Evolutionary conservation across 495 filamentous ascomycete species (phyloP).

Genomic region (Penicillium cinerascens): DNA sequence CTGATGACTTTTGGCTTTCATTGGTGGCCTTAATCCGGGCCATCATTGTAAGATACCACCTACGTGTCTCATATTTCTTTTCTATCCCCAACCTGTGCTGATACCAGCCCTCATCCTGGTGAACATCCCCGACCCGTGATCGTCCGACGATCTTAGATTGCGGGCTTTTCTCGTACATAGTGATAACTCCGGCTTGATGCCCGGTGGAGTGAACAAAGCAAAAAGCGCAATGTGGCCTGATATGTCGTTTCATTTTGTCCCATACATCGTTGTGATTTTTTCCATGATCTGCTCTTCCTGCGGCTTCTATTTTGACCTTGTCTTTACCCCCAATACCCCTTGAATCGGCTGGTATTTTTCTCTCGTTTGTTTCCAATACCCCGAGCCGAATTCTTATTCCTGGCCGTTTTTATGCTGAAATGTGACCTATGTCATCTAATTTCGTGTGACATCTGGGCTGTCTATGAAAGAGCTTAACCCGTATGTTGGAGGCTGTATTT

Average conservation of each 20-base stretch:
- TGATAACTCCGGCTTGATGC: slow-evolving; percentile 16
- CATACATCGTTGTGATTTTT: slow-evolving; percentile 1
- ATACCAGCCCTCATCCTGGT: not conserved
- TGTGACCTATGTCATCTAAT: slow-evolving; percentile 1
- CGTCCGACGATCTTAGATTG: not conserved
- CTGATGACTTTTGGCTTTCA: not conserved
- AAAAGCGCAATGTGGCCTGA: slow-evolving; percentile 9
- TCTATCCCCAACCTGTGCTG: not conserved
- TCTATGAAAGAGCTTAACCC: slow-evolving; percentile 2
- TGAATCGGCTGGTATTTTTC: slow-evolving; percentile 32
- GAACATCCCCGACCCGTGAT: not conserved
- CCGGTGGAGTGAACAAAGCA: slow-evolving; percentile 20
- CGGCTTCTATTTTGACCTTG: not conserved
- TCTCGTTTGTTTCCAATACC: slow-evolving; percentile 14
- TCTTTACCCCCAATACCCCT: slow-evolving; percentile 32
- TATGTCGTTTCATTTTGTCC: not conserved
- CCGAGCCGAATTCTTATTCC: slow-evolving; percentile 4
- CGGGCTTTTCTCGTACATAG: slow-evolving; percentile 24
- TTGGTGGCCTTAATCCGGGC: not conserved
- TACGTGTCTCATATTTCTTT: not conserved
- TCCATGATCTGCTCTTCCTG: slow-evolving; percentile 5
- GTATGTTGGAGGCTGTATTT: slow-evolving; percentile 6
- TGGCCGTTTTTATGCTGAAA: slow-evolving; percentile 6
- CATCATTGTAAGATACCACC: not conserved
- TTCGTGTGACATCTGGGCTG: not conserved